Evolutionary conservation across 768 basidiomycete genomes (phyloP).

Genomic region (Filobasidium floriforme): DNA sequence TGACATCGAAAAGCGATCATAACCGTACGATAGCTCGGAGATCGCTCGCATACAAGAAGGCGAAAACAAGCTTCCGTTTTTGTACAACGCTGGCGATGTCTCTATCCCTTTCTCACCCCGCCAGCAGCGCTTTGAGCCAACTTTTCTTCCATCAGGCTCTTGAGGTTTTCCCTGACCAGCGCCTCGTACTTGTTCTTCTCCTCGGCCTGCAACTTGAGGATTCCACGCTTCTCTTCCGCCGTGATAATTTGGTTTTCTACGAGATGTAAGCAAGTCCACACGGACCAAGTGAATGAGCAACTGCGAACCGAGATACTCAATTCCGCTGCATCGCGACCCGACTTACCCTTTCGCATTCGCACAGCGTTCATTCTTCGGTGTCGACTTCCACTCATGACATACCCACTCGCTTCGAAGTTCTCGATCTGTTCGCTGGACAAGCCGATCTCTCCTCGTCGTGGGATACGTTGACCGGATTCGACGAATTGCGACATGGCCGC

Average conservation of each 20-base stretch:
- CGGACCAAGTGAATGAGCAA: not conserved
- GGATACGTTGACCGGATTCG: constrained; percentile 78
- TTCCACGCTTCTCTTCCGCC: constrained; percentile 95
- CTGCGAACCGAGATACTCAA: not conserved
- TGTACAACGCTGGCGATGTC: too few species aligned
- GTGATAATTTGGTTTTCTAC: constrained; percentile 99
- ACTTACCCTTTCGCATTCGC: constrained; percentile 55
- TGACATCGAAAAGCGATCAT: too few species aligned
- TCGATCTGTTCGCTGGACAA: constrained; percentile 81
- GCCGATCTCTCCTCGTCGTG: constrained; percentile 97
- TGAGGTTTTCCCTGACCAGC: constrained; percentile 81
- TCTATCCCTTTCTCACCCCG: too few species aligned
- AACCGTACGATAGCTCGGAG: too few species aligned
- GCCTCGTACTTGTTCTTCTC: constrained; percentile 86
- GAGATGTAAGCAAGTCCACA: constrained; percentile 43
- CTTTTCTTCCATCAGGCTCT: constrained; percentile 56
- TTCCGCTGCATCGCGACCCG: not conserved
- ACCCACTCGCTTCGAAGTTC: constrained; percentile 76
- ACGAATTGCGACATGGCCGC: constrained; percentile 97
- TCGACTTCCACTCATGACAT: constrained; percentile 94
- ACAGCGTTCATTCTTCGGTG: constrained; percentile 98
- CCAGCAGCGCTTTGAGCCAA: constrained; percentile 14
- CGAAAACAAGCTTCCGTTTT: too few species aligned
- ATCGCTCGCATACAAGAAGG: too few species aligned
- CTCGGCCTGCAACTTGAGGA: constrained; percentile 87